phyloP scores from a whole-genome alignment of 805 yeast species.

The Saccharomyces jurei region DNA sequence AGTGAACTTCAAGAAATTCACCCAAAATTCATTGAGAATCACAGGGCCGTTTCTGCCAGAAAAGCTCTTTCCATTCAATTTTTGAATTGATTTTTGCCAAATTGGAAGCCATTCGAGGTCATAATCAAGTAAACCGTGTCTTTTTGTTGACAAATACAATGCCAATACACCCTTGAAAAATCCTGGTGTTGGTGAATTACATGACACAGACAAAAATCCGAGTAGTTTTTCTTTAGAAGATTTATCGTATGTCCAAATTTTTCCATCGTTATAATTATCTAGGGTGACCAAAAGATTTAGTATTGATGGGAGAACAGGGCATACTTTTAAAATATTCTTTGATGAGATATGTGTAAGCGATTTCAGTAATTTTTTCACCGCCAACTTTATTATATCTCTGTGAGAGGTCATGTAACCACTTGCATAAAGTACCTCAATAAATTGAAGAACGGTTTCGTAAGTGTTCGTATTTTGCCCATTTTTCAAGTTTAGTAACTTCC shows the following conservation, averaged over 20 bases:
- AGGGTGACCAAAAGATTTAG: slow-evolving; percentile 40
- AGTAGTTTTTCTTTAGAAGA: slow-evolving; percentile 37
- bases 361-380: slow-evolving; percentile 29
- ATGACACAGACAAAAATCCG: slow-evolving; percentile 44
- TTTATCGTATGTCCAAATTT: slow-evolving; percentile 50
- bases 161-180: slow-evolving; percentile 35
- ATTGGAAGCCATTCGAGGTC: slow-evolving; percentile 21
- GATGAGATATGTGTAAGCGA: slow-evolving; percentile 27
- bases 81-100: slow-evolving; percentile 22
- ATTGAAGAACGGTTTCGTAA: slow-evolving; percentile 35
- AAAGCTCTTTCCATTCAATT: slow-evolving; percentile 24
- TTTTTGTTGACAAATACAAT: slow-evolving; percentile 13
- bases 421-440: slow-evolving; percentile 30
- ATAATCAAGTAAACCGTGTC: slow-evolving; percentile 14
- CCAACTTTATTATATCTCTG: slow-evolving; percentile 28
- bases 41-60: slow-evolving; percentile 28
- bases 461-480: slow-evolving; percentile 35
- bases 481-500: slow-evolving; percentile 35
- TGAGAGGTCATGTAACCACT: slow-evolving; percentile 11
- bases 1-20: slow-evolving; percentile 19
- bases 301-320: slow-evolving; percentile 41
- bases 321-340: slow-evolving; percentile 36
- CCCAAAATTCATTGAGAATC: slow-evolving; percentile 28
- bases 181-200: slow-evolving; percentile 42
- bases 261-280: slow-evolving; percentile 37